These are phyloP conservation scores for Euphorbia tirucalli DNA, from an alignment of 345 rosid species.

Conservation along the genomic window DNA sequence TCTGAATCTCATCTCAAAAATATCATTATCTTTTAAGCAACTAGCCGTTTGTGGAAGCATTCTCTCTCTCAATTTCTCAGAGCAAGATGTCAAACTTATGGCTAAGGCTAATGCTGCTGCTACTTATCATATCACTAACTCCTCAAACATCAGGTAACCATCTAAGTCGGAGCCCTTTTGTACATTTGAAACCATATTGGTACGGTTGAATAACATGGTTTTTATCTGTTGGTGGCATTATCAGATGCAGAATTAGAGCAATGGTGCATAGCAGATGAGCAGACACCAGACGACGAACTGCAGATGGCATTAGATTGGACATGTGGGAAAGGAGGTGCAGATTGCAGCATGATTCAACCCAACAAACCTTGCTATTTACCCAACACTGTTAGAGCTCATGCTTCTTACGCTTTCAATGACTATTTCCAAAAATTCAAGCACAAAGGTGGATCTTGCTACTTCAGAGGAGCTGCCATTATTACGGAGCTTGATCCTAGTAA, in stretches of 20 bases:
- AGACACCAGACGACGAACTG: slow-evolving; percentile 62
- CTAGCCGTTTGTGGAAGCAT: background rate
- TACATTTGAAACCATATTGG: too few species aligned
- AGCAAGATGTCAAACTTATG: slow-evolving; percentile 37
- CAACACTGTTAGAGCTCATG: slow-evolving; percentile 63
- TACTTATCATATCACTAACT: slow-evolving; percentile 29
- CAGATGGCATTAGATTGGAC: slow-evolving; percentile 72
- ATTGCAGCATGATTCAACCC: slow-evolving; percentile 55
- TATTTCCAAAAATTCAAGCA: slow-evolving; percentile 62
- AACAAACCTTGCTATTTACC: slow-evolving; percentile 68
- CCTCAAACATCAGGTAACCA: slow-evolving; percentile 44
- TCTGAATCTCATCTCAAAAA: background rate
- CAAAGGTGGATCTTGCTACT: slow-evolving; percentile 74
- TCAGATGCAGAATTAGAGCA: slow-evolving; percentile 56
- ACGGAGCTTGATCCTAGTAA: slow-evolving; percentile 80
- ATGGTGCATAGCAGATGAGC: slow-evolving; percentile 82
- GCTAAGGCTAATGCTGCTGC: slow-evolving; percentile 41
- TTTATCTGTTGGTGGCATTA: background rate
- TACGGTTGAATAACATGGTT: too few species aligned
- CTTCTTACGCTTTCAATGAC: slow-evolving; percentile 74
- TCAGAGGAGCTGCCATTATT: slow-evolving; percentile 69
- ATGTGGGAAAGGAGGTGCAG: slow-evolving; percentile 60
- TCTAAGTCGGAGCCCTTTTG: background rate
- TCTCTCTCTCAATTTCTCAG: slow-evolving; percentile 23
- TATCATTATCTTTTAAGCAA: background rate